Percentiles rank a stretch among this genome's conserved stretches.
Conservation (phyloP, 139 green algal species). For the Chara braunii region DNA sequence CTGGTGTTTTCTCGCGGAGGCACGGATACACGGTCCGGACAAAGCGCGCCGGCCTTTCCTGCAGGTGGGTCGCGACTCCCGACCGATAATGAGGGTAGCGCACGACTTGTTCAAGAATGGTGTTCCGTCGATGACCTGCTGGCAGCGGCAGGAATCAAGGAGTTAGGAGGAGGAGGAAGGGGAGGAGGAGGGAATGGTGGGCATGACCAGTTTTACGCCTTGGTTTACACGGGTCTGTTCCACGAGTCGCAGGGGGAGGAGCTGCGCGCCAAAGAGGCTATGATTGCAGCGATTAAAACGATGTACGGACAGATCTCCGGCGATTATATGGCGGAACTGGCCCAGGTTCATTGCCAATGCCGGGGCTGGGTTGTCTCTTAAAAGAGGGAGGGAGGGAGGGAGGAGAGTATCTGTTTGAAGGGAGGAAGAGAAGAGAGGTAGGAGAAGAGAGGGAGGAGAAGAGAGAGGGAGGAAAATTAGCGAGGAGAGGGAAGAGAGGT, state of each 20-base stretch:
- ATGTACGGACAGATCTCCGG: slow-evolving; percentile 14
- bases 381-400: too few relatives aligned
- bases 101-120: slow-evolving; percentile 42
- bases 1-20: slow-evolving; percentile 79
- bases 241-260: slow-evolving; percentile 47
- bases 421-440: too few relatives aligned
- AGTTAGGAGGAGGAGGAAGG: too few relatives aligned
- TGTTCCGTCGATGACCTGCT: too few relatives aligned
- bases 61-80: slow-evolving; percentile 57
- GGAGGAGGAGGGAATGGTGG: too few relatives aligned
- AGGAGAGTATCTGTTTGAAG: too few relatives aligned
- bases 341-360: slow-evolving; percentile 23
- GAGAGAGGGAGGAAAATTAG: too few relatives aligned
- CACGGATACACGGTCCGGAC: slow-evolving; percentile 49
- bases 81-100: slow-evolving; percentile 67
- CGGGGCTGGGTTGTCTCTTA: slow-evolving; percentile 18
- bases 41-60: slow-evolving; percentile 61
- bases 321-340: slow-evolving; percentile 37
- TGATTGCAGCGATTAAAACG: slow-evolving; percentile 1
- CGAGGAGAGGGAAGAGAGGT: too few relatives aligned
- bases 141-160: background rate
- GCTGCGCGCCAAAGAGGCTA: background rate
- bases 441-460: too few relatives aligned
- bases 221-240: slow-evolving; percentile 69
- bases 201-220: slow-evolving; percentile 70